Evolutionary conservation across 106 monocot species (phyloP).

Genomic region (Dendrobium chrysotoxum): DNA sequence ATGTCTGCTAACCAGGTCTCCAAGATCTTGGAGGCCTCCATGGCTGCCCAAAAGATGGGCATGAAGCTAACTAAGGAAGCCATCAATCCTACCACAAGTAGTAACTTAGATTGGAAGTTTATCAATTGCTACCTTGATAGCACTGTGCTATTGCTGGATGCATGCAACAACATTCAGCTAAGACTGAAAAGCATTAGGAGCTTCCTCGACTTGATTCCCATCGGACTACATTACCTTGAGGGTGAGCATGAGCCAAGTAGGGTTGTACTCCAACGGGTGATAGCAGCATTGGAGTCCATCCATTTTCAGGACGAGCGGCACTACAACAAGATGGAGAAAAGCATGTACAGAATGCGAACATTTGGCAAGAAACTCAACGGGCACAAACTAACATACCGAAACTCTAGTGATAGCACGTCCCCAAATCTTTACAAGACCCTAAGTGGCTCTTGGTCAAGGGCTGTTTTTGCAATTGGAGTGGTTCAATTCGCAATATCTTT

Average conservation of each 20-base stretch:
- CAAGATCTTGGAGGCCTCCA: background rate
- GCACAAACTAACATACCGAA: no score
- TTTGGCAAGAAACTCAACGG: background rate
- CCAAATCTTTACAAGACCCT: background rate
- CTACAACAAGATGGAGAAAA: background rate
- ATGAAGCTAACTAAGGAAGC: background rate
- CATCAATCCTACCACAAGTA: background rate
- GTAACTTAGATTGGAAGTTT: background rate
- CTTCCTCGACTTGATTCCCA: background rate
- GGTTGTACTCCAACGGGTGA: background rate
- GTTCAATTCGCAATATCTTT: background rate
- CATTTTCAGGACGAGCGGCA: background rate
- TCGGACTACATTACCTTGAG: background rate
- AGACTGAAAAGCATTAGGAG: background rate
- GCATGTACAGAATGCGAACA: background rate
- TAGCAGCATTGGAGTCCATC: background rate
- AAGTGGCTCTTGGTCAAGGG: background rate
- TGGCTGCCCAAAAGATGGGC: background rate
- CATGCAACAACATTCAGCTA: background rate
- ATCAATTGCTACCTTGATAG: background rate
- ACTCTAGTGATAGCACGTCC: background rate
- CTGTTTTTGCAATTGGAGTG: background rate
- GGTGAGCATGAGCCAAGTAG: background rate
- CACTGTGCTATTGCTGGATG: background rate
- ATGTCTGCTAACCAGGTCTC: background rate